Base-by-base conservation (phyloP, 768 basidiomycete species). In the Hericium alpestre region DNA sequence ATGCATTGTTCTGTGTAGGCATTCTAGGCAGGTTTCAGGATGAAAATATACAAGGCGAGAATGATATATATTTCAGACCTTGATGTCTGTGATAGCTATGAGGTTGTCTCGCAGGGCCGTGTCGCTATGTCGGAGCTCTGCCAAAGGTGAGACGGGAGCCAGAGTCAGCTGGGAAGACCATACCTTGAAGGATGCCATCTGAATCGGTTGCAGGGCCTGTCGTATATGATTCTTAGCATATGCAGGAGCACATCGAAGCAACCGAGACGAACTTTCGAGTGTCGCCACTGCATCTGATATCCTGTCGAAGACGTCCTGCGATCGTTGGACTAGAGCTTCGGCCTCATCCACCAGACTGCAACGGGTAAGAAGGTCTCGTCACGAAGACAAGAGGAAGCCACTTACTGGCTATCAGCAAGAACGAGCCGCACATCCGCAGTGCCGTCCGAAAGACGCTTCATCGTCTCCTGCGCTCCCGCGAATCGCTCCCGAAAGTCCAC, bases 1-100 rank as follows among this genome's bases (percentile, higher is more conserved):
- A 96, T 71, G 61, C 77, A 82, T 65, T 83, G 82, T 51, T 79
- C 79, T 1, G 86, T 90, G 64, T 82, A 87, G 5, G 78, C 72
- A 63, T 91, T 91, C 87, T 92, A 59, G 58, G 58, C 6, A 27
- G 7, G 3, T 12, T 16, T 16, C 6, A 2, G 18, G 27, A 47
- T 63, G 9, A 54, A 53, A 49, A 38, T 1, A 18, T 48, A 43
- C 3, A 6, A 32, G 2, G 20, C 20, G 51, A 43, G 50, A 18
- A 46, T 10, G n/a, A 22, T 9, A 51, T 15, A 27, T 11, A 25
- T 27, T 15, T 23, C 32, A 22, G 54, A 63, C 62, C 62, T 63
- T 63, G 23, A 61, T 37, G 20, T 54, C 47, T 11, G 57, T 53
- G 7, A 62, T 55, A 7, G 56, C 58, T 27, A 49, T 53, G 37